Evolutionary conservation across 2,329 filamentous ascomycete species (phyloP).

Genomic region (Mycogone perniciosa): DNA sequence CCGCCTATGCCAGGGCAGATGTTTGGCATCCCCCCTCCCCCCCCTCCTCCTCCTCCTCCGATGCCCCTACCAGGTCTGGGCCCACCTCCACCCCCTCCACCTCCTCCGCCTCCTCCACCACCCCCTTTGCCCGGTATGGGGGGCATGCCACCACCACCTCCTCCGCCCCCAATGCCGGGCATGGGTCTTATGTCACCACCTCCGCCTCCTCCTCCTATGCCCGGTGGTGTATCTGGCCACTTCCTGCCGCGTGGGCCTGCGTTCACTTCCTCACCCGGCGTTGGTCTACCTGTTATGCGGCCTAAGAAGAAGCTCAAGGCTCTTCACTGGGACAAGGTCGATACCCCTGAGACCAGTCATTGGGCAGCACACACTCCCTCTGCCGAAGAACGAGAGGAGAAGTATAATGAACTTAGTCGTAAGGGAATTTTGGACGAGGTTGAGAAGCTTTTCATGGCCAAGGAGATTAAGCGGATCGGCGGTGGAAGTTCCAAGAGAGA

Average conservation of each 20-base stretch:
- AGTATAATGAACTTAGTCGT: conserved; percentile 85
- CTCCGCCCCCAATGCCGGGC: conserved; percentile 38
- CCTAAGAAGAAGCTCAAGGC: conserved; percentile 99
- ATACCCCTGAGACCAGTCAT: conserved; percentile 82
- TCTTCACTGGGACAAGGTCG: conserved; percentile 98
- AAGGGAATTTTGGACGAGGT: conserved; percentile 97
- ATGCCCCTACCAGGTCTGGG: conserved; percentile 35
- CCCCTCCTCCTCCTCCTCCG: conserved; percentile 30
- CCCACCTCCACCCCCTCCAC: conserved; percentile 41
- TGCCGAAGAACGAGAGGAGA: conserved; percentile 86
- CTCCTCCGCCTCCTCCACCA: conserved; percentile 37
- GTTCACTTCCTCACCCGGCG: conserved; percentile 46
- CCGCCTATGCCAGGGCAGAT: conserved; percentile 32
- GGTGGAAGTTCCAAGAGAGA: conserved; percentile 67
- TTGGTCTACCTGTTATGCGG: conserved; percentile 71
- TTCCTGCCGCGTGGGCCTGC: conserved; percentile 63
- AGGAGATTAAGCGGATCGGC: conserved; percentile 87
- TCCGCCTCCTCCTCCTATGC: conserved; percentile 58
- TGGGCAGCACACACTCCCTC: conserved; percentile 86
- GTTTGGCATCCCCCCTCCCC: conserved; percentile 27
- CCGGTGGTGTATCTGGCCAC: conserved; percentile 65
- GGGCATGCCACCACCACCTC: conserved; percentile 17
- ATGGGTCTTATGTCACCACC: conserved; percentile 35
- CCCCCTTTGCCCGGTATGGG: conserved; percentile 39
- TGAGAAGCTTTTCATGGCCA: conserved; percentile 94